Conservation (phyloP, 176 grass and related monocot species). For the Phoenix roebelenii region DNA sequence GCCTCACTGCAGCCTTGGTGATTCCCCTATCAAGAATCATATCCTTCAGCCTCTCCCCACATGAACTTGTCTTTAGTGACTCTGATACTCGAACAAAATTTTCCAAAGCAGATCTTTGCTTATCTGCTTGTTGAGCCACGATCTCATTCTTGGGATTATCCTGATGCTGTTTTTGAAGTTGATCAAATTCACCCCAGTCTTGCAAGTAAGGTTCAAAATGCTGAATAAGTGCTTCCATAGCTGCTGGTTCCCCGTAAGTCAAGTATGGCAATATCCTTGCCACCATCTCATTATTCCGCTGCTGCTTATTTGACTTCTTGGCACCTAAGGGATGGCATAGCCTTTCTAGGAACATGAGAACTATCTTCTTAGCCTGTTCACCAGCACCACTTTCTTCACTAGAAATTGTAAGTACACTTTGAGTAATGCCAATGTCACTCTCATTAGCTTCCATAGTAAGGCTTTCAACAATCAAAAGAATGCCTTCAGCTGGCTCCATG, state of each 20-base stretch:
- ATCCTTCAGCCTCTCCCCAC: conserved; percentile 84
- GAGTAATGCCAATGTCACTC: conserved; percentile 85
- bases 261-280: conserved; percentile 95
- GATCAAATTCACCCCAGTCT: conserved; percentile 74
- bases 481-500: conserved; percentile 93
- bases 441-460: conserved; percentile 96
- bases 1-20: conserved; percentile 47
- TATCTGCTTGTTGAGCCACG: conserved; percentile 46
- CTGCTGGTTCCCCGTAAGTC: conserved; percentile 82
- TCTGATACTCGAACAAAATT: conserved; percentile 98
- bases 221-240: conserved; percentile 90
- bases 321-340: conserved; percentile 51
- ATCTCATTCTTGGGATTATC: conserved; percentile 75
- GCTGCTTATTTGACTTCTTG: conserved; percentile 96
- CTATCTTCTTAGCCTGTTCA: conserved; percentile 86
- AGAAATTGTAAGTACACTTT: conserved; percentile 72
- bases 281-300: conserved; percentile 97
- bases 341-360: conserved; percentile 96
- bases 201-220: conserved; percentile 93
- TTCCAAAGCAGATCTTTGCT: conserved; percentile 69
- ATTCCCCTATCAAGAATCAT: conserved; percentile 94
- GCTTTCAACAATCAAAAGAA: conserved; percentile 93
- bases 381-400: conserved; percentile 66
- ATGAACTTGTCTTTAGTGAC: conserved; percentile 94
- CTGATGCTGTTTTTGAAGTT: conserved; percentile 58